Base-by-base conservation (phyloP, 371 early-diverging fungal genomes). In the Neoconidiobolus thromboides region DNA sequence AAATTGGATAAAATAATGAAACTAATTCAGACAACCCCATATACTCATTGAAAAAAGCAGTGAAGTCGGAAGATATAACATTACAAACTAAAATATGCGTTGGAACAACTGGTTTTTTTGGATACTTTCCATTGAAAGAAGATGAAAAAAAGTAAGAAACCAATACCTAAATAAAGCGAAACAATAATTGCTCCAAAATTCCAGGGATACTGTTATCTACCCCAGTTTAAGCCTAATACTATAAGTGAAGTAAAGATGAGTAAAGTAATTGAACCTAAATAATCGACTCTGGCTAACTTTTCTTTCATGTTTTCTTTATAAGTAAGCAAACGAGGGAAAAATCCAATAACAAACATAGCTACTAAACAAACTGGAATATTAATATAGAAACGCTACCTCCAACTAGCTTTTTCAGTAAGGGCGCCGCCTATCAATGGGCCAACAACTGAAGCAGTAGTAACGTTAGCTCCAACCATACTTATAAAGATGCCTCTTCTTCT, bases 121-220 rank as follows among this genome's bases (percentile, higher is more conserved):
- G 72, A 78, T 1, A 0, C 75, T 75, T 48, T 79, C 71, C 9
- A 80, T 75, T 41, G 71, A 55, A 3, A 76, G 78, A 40, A 83
- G 75, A 37, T 68, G 62, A 88, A 87, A 80, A 1, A 71, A 62
- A 61, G 72, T 69, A n/a, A 74, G 69, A 60, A 73, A 73, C 15
- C 83, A 81, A 61, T 82, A 76, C 6, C 79, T 69, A 36, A 80
- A 72, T 6, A 80, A 77, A 53, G 82, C 48, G 37, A 83, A 67
- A 63, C 42, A 82, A 72, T 60, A 79, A 69, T 3, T 72, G 62
- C 44, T 10, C 72, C 71, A 68, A 26, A 2, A 78, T 68, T 7
- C 90, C 90, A 37, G 74, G 61, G 61, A 77, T 80, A 71, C 82
- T 87, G 40, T 83, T 72, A 47, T 2, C 57, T 47, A 7, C 89